phyloP scores from a whole-genome alignment of 2,329 filamentous ascomycete species.

The Nothophaeocryptopus gaeumannii region DNA sequence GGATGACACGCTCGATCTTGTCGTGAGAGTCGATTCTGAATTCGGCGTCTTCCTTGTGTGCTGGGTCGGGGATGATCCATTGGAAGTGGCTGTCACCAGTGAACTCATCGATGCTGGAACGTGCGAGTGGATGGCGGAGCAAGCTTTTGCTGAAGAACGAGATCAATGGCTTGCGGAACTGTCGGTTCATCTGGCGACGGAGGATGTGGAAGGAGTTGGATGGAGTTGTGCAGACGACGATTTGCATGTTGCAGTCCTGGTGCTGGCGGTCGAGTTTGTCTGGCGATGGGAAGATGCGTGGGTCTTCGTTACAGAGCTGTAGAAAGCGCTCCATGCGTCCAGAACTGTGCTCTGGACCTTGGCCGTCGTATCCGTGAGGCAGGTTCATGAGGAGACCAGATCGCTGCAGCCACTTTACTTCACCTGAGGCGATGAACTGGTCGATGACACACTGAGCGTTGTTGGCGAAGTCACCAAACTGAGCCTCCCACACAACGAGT shows the following conservation, averaged over 20 bases:
- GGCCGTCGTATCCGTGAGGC: constrained; percentile 95
- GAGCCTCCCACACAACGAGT: constrained; percentile 98
- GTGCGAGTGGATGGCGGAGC: constrained; percentile 87
- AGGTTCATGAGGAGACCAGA: constrained; percentile 94
- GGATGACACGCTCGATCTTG: constrained; percentile 87
- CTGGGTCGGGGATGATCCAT: constrained; percentile 91
- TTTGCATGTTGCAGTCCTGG: constrained; percentile 99
- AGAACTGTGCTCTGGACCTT: constrained; percentile 97
- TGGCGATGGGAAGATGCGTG: constrained; percentile 80
- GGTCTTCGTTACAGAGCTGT: constrained; percentile 95
- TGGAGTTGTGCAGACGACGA: constrained; percentile 94
- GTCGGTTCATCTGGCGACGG: constrained; percentile 95
- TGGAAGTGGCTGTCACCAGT: constrained; percentile 87
- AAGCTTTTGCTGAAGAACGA: constrained; percentile 99
- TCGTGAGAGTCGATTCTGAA: constrained; percentile 69
- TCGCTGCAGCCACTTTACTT: constrained; percentile 98
- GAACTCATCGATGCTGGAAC: constrained; percentile 88
- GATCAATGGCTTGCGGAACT: constrained; percentile 97
- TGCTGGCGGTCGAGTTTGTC: constrained; percentile 95
- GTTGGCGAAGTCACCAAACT: constrained; percentile 99
- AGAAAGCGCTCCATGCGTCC: constrained; percentile 96
- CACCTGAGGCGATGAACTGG: constrained; percentile 96
- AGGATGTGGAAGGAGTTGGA: constrained; percentile 96
- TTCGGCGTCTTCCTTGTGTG: constrained; percentile 65
- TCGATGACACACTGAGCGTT: constrained; percentile 99